These are phyloP conservation scores for Aureobasidium sp. DNA, from an alignment of 2,329 filamentous ascomycete genomes.

Conservation along the genomic window DNA sequence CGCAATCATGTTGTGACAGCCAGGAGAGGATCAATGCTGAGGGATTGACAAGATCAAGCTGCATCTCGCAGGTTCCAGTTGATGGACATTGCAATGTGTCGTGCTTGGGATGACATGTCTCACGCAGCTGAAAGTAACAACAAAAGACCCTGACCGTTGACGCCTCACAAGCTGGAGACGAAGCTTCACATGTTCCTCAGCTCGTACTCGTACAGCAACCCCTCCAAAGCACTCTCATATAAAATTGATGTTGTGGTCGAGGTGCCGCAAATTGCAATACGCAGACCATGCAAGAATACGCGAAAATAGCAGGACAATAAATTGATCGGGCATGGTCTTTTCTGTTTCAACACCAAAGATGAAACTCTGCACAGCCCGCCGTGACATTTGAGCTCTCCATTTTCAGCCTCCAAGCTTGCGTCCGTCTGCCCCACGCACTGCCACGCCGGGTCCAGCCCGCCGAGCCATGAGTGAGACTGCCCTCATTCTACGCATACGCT, in stretches of 20 bases:
- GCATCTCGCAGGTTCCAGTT: background rate
- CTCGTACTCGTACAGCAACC: background rate
- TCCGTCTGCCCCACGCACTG: constrained; percentile 7
- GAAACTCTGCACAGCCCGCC: constrained; percentile 11
- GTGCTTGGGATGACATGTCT: background rate
- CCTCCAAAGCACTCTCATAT: background rate
- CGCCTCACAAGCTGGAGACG: background rate
- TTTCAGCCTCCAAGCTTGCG: background rate
- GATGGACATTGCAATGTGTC: background rate
- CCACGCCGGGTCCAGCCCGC: constrained; percentile 9
- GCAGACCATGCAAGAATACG: background rate
- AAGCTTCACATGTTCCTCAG: constrained; percentile 2
- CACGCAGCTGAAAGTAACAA: background rate
- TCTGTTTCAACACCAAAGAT: background rate
- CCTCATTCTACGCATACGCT: background rate
- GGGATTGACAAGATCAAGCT: background rate
- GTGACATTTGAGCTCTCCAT: background rate
- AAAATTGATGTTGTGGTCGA: background rate
- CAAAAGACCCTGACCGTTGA: background rate
- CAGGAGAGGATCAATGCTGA: background rate
- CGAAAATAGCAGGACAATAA: background rate
- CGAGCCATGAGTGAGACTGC: background rate
- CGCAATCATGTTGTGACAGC: background rate
- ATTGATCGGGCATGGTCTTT: background rate
- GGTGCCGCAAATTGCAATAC: background rate